Evolutionary conservation across 257 asterid genomes (phyloP).

Genomic region (Lantana camara): DNA sequence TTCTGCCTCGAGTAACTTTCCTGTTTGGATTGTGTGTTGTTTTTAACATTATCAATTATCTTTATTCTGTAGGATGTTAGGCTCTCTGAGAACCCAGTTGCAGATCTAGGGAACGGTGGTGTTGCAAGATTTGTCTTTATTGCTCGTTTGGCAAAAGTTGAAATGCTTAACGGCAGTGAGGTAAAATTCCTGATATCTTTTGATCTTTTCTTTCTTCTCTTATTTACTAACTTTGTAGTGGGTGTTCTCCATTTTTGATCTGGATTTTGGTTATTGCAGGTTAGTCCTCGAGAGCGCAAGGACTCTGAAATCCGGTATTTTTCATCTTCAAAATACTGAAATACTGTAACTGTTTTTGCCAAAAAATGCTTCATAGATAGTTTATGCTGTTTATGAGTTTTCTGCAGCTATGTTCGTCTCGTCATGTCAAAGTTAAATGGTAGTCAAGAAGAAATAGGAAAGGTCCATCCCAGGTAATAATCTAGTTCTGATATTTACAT

Average conservation of each 20-base stretch:
- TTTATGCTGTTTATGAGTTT: not conserved
- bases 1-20: constrained; percentile 10
- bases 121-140: constrained; percentile 80
- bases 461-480: constrained; percentile 82
- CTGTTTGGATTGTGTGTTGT: not conserved
- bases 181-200: constrained; percentile 40
- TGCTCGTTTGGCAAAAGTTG: constrained; percentile 75
- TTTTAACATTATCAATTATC: constrained; percentile 10
- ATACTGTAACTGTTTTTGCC: not conserved
- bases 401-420: constrained; percentile 79
- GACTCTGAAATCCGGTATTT: constrained; percentile 94
- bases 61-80: constrained; percentile 65
- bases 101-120: constrained; percentile 80
- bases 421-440: constrained; percentile 76
- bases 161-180: constrained; percentile 88
- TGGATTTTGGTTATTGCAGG: constrained; percentile 47
- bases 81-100: constrained; percentile 85
- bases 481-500: not conserved
- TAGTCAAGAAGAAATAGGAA: constrained; percentile 49
- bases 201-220: not conserved
- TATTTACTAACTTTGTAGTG: not conserved
- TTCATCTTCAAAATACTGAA: constrained; percentile 26
- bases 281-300: constrained; percentile 83
- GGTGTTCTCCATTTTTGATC: constrained; percentile 27
- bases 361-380: constrained; percentile 1